Evolutionary conservation across 139 green algal species (phyloP), one percentile per base, ranked within the genome.

Genomic region (Pycnococcus provasolii): DNA sequence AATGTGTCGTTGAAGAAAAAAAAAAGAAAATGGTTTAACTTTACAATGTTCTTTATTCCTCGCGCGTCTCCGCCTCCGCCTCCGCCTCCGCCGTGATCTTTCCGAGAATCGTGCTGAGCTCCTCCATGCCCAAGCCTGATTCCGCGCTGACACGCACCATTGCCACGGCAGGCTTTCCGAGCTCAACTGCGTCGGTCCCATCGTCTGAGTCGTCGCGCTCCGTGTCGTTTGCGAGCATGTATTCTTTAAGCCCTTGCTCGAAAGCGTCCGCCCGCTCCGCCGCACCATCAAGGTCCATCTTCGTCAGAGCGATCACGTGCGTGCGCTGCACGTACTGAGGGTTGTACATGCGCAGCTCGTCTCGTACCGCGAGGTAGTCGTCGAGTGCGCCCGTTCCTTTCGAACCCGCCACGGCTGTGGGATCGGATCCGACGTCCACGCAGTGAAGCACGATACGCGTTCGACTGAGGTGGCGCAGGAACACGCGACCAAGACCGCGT

Each of bases 281-380:
- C 1, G 62, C 64, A 43, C 64, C 58, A 42, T 71, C 52, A 0
- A 77, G 7, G 75, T 96, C 89, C 50, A 88, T 78, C 73, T 95
- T 96, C 75, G 95, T 96, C 7, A 96, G 79, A 4, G 78, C 84
- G 59, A 96, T 79, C n/a, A 83, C 61, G 45, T 81, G 72, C 41
- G 73, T 61, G 46, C 88, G 75, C 15, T 67, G 39, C 47, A 79
- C 82, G 76, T 95, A 96, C 59, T 88, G 79, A 3, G 88, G 86
- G 69, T 96, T 96, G 83, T 95, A 96, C 86, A 95, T 85, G 13
- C 83, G 75, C 69, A 96, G 82, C 82, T 96, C 89, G 76, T 67
- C 42, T 4, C 83, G 43, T 43, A 94, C 75, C 2, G 79, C 70
- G 46, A 71, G 66, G 72, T 94, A 95, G 73, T 95, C 90, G 0